phyloP scores from a whole-genome alignment of 805 yeast species.

The Lachancea cidri region DNA sequence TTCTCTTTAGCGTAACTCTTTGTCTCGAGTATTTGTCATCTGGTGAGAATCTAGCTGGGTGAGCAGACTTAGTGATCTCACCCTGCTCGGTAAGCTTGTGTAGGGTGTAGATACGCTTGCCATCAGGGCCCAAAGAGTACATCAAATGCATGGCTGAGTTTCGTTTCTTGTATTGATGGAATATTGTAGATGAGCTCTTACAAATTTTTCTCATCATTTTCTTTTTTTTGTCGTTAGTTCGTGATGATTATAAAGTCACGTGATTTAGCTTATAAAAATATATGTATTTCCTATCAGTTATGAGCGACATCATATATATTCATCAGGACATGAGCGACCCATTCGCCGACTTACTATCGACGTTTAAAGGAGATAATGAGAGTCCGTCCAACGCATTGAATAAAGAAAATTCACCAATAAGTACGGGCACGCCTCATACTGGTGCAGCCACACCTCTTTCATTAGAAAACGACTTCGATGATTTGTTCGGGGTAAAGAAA shows the following conservation, averaged over 20 bases:
- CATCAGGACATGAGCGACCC: conserved; percentile 29
- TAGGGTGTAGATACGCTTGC: conserved; percentile 92
- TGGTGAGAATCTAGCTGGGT: conserved; percentile 99
- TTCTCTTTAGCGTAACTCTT: conserved; percentile 95
- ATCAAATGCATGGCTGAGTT: conserved; percentile 92
- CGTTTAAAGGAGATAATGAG: conserved; percentile 22
- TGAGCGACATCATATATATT: neutral
- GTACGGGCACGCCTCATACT: neutral
- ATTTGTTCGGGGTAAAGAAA: neutral
- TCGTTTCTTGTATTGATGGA: neutral
- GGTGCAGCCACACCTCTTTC: too few species aligned
- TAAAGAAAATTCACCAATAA: neutral
- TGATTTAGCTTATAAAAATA: neutral
- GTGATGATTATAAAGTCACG: too few species aligned
- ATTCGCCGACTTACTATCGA: conserved; percentile 39
- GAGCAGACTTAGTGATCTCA: conserved; percentile 97
- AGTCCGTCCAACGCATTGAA: neutral
- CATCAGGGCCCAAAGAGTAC: conserved; percentile 94
- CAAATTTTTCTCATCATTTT: neutral
- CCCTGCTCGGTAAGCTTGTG: conserved; percentile 77
- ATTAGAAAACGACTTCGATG: conserved; percentile 2
- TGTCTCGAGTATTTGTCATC: conserved; percentile 99
- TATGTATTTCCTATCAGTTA: neutral
- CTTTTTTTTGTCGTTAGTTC: too few species aligned
- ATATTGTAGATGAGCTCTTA: neutral